These are phyloP conservation scores for Candolleomyces aberdarensis DNA, from an alignment of 768 basidiomycete species.

Conservation along the genomic window DNA sequence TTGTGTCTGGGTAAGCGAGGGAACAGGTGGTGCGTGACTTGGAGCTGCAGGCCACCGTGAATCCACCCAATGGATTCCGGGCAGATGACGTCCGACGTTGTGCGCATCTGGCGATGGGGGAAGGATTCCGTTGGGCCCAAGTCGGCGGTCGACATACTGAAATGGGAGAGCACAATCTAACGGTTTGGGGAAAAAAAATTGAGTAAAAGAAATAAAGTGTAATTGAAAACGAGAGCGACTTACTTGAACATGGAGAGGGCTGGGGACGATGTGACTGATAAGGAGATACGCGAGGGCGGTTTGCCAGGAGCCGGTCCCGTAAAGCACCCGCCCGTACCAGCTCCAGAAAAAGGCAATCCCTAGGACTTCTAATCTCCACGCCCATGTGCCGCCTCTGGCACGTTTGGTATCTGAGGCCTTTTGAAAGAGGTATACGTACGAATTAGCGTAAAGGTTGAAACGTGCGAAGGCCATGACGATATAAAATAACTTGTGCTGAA, in stretches of 20 bases:
- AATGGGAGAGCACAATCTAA: slow-evolving; percentile 96
- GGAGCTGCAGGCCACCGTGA: slow-evolving; percentile 96
- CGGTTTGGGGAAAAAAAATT: background rate
- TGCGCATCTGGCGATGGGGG: slow-evolving; percentile 89
- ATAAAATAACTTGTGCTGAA: slow-evolving; percentile 95
- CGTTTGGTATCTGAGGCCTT: slow-evolving; percentile 63
- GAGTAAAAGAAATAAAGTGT: background rate
- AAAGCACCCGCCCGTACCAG: slow-evolving; percentile 78
- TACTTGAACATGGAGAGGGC: slow-evolving; percentile 94
- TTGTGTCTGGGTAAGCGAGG: slow-evolving; percentile 95
- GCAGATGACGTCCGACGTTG: slow-evolving; percentile 96
- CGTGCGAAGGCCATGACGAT: slow-evolving; percentile 85
- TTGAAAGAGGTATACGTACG: slow-evolving; percentile 71
- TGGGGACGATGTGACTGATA: slow-evolving; percentile 81
- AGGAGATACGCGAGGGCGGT: slow-evolving; percentile 71
- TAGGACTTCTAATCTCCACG: slow-evolving; percentile 71
- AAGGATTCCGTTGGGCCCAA: slow-evolving; percentile 91
- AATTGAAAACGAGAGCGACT: slow-evolving; percentile 14
- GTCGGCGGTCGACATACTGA: slow-evolving; percentile 90
- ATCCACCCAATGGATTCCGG: slow-evolving; percentile 78
- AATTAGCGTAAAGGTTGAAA: slow-evolving; percentile 91
- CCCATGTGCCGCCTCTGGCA: slow-evolving; percentile 70
- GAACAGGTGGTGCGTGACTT: slow-evolving; percentile 97
- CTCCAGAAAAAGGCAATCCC: slow-evolving; percentile 83
- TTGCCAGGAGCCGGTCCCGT: slow-evolving; percentile 68